These are phyloP conservation scores for Arthroderma sp. DNA, from an alignment of 2,329 filamentous ascomycete genomes.

Conservation along the genomic window DNA sequence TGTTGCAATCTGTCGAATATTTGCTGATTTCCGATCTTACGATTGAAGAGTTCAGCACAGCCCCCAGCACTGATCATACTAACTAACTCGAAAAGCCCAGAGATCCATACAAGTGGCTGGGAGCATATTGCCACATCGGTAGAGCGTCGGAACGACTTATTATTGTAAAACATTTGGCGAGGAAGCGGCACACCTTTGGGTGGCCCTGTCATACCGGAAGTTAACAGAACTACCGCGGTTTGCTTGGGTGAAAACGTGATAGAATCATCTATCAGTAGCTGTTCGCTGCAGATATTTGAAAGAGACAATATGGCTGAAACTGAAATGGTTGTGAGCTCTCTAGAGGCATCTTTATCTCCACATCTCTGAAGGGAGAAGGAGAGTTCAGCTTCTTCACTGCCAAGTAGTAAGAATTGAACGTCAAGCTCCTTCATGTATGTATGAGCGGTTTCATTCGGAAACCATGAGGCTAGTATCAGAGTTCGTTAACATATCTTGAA, in stretches of 20 bases:
- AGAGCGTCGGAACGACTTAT: neutral
- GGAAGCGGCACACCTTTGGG: conserved; percentile 26
- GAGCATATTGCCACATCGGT: neutral
- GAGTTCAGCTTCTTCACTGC: no score
- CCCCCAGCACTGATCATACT: neutral
- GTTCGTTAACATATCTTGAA: no score
- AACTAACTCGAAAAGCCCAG: neutral
- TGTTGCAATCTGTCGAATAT: neutral
- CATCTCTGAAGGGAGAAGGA: no score
- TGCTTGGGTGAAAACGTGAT: neutral
- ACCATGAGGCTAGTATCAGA: no score
- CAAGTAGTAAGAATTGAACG: no score
- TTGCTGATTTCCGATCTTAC: neutral
- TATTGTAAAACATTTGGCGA: neutral
- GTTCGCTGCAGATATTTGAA: no score
- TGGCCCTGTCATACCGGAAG: conserved; percentile 34
- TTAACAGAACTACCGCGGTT: conserved; percentile 30
- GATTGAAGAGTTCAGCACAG: neutral
- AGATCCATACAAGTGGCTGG: neutral
- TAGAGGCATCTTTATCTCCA: no score
- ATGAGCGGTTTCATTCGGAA: no score
- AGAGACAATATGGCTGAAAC: no score
- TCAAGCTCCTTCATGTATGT: no score
- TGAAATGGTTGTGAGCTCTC: no score
- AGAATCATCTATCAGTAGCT: no score